Evolutionary conservation across 2,329 filamentous ascomycete species (phyloP).

Genomic region (Coccinonectria pachysandricola): DNA sequence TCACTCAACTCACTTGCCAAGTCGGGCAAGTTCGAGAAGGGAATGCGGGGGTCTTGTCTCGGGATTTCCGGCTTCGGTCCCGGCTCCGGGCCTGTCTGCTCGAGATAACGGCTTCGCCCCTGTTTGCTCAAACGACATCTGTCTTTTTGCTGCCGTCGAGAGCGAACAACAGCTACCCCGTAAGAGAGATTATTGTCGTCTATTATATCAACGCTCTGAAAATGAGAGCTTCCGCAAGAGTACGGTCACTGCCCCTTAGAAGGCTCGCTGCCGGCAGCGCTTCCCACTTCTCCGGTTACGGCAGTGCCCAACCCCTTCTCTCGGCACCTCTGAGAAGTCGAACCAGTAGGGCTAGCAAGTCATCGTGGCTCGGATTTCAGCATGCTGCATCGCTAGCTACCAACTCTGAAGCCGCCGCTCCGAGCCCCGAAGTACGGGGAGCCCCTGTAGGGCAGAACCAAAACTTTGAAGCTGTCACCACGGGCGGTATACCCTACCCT

Average conservation of each 20-base stretch:
- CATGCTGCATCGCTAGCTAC: conserved; percentile 13
- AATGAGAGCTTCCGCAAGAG: conserved; percentile 8
- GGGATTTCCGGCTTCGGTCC: too few relatives aligned
- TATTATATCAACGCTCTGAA: neutral
- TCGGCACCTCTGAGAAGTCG: conserved; percentile 2
- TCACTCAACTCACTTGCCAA: too few relatives aligned
- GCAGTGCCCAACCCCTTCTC: conserved; percentile 1
- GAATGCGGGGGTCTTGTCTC: too few relatives aligned
- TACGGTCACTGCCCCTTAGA: conserved; percentile 7
- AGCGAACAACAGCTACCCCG: too few relatives aligned
- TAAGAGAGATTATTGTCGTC: too few relatives aligned
- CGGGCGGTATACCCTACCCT: conserved; percentile 25
- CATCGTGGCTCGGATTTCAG: too few relatives aligned
- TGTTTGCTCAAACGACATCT: too few relatives aligned
- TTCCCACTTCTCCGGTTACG: conserved; percentile 9
- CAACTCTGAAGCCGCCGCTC: conserved; percentile 9
- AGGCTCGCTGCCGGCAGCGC: conserved; percentile 5
- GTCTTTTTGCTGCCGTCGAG: too few relatives aligned
- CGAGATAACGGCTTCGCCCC: too few relatives aligned
- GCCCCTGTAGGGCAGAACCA: conserved; percentile 8
- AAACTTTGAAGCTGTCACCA: conserved; percentile 18
- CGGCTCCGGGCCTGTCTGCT: too few relatives aligned
- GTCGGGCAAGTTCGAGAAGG: too few relatives aligned
- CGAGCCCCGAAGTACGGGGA: conserved; percentile 1
- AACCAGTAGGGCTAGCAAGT: too few relatives aligned